Conservation (phyloP, 2,329 filamentous ascomycete genomes). For the Pseudogymnoascus sp. region DNA sequence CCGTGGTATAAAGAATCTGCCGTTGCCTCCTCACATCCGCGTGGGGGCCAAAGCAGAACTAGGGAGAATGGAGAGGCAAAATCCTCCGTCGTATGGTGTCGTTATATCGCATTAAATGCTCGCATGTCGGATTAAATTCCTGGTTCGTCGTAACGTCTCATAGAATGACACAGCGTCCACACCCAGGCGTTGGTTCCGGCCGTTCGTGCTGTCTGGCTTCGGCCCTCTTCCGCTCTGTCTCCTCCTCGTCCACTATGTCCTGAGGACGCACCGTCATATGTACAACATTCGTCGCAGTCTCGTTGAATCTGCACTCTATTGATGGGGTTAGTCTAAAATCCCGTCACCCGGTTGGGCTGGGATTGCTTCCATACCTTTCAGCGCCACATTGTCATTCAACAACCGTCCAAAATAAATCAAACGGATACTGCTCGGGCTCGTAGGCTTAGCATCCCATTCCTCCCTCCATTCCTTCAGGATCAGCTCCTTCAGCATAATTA, state of each 20-base stretch:
- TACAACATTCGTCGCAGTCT: slow-evolving; percentile 72
- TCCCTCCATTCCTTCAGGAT: slow-evolving; percentile 89
- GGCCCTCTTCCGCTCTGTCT: slow-evolving; percentile 23
- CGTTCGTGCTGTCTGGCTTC: slow-evolving; percentile 40
- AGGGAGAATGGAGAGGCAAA: not conserved
- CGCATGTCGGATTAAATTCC: not conserved
- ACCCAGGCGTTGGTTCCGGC: slow-evolving; percentile 49
- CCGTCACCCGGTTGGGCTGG: not conserved
- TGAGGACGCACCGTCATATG: slow-evolving; percentile 90
- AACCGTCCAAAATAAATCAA: slow-evolving; percentile 88
- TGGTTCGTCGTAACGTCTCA: slow-evolving; percentile 29
- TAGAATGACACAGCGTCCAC: slow-evolving; percentile 55
- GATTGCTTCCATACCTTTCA: slow-evolving; percentile 61
- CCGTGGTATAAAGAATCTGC: not conserved
- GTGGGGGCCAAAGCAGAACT: not conserved
- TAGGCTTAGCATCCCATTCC: slow-evolving; percentile 83
- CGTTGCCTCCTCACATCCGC: not conserved
- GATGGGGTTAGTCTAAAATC: slow-evolving; percentile 30
- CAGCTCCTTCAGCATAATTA: slow-evolving; percentile 89
- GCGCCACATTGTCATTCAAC: slow-evolving; percentile 76
- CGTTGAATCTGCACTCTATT: slow-evolving; percentile 66
- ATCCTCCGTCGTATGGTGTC: slow-evolving; percentile 6
- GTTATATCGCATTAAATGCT: slow-evolving; percentile 10
- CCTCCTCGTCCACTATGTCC: slow-evolving; percentile 70
- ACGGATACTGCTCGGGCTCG: slow-evolving; percentile 81